These are phyloP conservation scores for Blastomyces gilchristii DNA, from an alignment of 2,329 filamentous ascomycete genomes.

Conservation along the genomic window DNA sequence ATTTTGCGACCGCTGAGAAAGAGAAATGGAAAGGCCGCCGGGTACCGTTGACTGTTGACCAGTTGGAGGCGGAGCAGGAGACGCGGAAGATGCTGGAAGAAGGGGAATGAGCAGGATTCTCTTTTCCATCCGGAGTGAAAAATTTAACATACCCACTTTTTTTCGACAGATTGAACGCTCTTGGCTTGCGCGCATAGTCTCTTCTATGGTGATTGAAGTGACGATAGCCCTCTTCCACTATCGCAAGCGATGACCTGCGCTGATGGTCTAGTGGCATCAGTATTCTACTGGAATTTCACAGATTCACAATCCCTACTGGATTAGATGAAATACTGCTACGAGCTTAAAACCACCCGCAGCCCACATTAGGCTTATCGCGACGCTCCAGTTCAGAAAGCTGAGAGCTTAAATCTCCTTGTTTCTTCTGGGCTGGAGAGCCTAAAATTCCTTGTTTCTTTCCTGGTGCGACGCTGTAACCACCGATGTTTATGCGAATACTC, in stretches of 20 bases:
- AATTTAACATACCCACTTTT: background rate
- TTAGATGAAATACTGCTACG: background rate
- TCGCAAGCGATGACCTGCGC: background rate
- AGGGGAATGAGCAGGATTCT: conserved; percentile 26
- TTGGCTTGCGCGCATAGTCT: background rate
- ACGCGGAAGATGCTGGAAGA: conserved; percentile 37
- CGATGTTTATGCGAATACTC: background rate
- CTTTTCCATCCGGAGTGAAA: background rate
- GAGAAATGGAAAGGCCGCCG: conserved; percentile 43
- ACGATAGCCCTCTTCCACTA: background rate
- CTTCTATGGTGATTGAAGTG: too few species aligned
- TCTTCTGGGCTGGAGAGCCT: too few species aligned
- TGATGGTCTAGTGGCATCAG: background rate
- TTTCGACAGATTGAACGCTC: background rate
- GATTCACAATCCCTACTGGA: background rate
- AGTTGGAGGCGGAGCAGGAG: conserved; percentile 51
- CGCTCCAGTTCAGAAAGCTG: background rate
- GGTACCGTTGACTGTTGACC: conserved; percentile 50
- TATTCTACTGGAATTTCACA: background rate
- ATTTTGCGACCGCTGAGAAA: conserved; percentile 53
- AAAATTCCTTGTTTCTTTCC: background rate
- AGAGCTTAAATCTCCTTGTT: background rate
- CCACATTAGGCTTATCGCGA: background rate
- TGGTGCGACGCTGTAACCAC: background rate
- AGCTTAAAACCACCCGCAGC: background rate